Evolutionary conservation across 2,329 filamentous ascomycete genomes (phyloP).

Genomic region (Penicillium sumatraense): DNA sequence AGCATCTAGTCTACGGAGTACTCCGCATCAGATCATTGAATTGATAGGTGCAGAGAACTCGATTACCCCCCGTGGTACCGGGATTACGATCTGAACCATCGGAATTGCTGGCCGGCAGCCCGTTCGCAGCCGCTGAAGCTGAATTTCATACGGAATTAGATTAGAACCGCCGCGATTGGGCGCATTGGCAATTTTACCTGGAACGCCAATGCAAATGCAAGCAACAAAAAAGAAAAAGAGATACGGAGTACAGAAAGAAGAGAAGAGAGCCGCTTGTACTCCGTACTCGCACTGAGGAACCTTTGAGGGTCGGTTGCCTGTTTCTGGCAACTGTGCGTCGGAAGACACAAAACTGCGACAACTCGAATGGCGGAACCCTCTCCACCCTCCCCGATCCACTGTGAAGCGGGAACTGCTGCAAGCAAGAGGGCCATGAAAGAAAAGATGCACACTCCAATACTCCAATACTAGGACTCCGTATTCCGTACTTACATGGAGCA

Average conservation of each 20-base stretch:
- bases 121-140: conserved; percentile 19
- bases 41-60: conserved; percentile 5
- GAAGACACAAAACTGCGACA: not conserved
- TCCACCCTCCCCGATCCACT: not conserved
- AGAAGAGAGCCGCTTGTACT: not conserved
- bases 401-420: conserved; percentile 4
- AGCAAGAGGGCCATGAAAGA: not conserved
- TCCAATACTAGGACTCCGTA: too few species aligned
- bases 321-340: conserved; percentile 14
- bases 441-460: too few species aligned
- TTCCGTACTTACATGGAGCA: too few species aligned
- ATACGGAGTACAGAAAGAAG: not conserved
- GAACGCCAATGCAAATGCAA: not conserved
- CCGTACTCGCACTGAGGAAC: not conserved
- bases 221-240: not conserved
- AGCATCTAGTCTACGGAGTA: not conserved
- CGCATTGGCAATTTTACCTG: conserved; percentile 9
- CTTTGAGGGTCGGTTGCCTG: conserved; percentile 6
- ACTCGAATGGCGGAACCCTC: not conserved
- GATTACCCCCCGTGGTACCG: conserved; percentile 18
- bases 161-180: conserved; percentile 15
- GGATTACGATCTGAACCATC: conserved; percentile 30
- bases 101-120: conserved; percentile 24
- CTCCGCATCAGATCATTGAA: not conserved
- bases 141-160: conserved; percentile 20